A percentile compares a stretch with the other conserved stretches of the same genome.
Conservation (phyloP, 805 yeast genomes). For the Grigorovia humatica region DNA sequence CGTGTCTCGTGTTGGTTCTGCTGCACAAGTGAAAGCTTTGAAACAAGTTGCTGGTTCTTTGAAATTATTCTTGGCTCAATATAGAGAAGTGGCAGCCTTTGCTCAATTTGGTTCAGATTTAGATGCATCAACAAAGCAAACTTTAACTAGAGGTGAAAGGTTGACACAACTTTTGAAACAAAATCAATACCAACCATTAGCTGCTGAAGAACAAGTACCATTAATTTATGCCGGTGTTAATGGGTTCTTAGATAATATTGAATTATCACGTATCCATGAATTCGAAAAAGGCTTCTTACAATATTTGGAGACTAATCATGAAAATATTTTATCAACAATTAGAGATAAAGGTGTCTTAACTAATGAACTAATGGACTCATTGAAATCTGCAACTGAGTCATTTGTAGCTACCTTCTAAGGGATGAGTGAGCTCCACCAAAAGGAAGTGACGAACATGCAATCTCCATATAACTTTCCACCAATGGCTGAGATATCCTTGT, state of each 20-base stretch:
- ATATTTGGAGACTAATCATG: slow-evolving; percentile 83
- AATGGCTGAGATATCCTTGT: background rate
- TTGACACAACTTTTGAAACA: slow-evolving; percentile 97
- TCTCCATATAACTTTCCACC: background rate
- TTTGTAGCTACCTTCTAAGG: slow-evolving; percentile 80
- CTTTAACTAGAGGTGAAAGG: slow-evolving; percentile 99
- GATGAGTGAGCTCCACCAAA: background rate
- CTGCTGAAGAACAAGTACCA: slow-evolving; percentile 99
- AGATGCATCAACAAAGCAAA: slow-evolving; percentile 99
- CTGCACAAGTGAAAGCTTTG: slow-evolving; percentile 99
- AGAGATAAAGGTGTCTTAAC: slow-evolving; percentile 84
- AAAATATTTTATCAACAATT: slow-evolving; percentile 74
- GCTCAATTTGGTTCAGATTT: slow-evolving; percentile 99
- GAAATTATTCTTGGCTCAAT: slow-evolving; percentile 99
- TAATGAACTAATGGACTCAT: slow-evolving; percentile 73
- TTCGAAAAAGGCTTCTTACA: slow-evolving; percentile 90
- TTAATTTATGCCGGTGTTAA: slow-evolving; percentile 98
- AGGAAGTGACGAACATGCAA: background rate
- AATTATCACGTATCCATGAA: slow-evolving; percentile 76
- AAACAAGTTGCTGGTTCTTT: slow-evolving; percentile 99
- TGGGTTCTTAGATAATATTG: slow-evolving; percentile 90
- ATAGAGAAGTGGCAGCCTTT: slow-evolving; percentile 99
- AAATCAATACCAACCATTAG: slow-evolving; percentile 91
- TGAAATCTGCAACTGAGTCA: slow-evolving; percentile 85
- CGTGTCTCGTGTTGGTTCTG: slow-evolving; percentile 99